phyloP scores from a whole-genome alignment of 257 asterid genomes.

The Solanum lignicaule region DNA sequence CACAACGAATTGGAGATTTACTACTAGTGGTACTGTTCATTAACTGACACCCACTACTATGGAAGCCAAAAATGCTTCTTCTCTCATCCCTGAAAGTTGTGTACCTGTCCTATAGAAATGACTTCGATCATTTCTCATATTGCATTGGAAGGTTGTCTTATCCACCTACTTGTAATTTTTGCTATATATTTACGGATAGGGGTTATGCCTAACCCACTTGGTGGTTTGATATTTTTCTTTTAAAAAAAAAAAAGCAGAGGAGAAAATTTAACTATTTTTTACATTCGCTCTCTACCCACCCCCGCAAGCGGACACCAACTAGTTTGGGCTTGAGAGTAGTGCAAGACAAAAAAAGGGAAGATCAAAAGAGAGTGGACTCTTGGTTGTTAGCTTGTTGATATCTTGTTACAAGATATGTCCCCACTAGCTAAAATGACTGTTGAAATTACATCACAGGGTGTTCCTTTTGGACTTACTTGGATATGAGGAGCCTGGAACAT shows the following conservation, averaged over 20 bases:
- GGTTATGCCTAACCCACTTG: slow-evolving; percentile 5
- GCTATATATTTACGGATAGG: neutral
- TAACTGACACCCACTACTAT: neutral
- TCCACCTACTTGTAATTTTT: neutral
- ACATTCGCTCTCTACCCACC: neutral
- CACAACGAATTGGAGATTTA: neutral
- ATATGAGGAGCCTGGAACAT: slow-evolving; percentile 99
- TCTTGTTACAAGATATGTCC: neutral
- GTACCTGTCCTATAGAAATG: neutral
- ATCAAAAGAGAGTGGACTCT: neutral
- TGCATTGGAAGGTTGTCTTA: neutral
- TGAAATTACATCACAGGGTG: neutral
- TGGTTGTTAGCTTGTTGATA: neutral
- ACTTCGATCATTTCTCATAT: neutral
- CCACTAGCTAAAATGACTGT: neutral
- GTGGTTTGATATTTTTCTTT: slow-evolving; percentile 22
- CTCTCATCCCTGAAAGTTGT: neutral
- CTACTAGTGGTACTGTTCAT: neutral
- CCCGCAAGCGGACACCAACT: neutral
- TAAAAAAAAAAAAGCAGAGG: neutral
- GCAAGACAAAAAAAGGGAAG: neutral
- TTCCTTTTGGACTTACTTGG: slow-evolving; percentile 47
- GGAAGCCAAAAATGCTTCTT: neutral
- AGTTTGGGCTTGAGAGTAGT: neutral
- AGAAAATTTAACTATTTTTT: neutral